Evolutionary conservation across 352 stramenopile species (phyloP), one percentile per base, ranked within the genome.

Genomic region (Phytophthora tentaculata): DNA sequence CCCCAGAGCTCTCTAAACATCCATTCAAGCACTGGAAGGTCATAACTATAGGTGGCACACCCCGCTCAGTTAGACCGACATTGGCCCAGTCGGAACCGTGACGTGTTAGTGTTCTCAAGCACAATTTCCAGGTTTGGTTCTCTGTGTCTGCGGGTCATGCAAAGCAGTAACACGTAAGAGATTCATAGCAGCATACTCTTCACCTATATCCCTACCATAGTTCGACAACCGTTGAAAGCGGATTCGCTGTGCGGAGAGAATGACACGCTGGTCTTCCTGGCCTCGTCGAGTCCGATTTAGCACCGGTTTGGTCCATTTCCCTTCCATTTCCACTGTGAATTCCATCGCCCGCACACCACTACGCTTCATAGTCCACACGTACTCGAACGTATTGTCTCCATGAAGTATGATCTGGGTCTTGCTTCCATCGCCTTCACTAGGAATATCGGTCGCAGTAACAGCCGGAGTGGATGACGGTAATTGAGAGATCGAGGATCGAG

Each of bases 331-430:
- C 12, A 94, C 80, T 4, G 50, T 72, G 45, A 91, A 86, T 64
- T 95, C 83, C 83, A 92, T 93, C 13, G 83, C 76, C 1, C 85
- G 79, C 10, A 69, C 61, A 8, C 69, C 77, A 20, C 60, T 79
- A 12, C 84, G 79, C 23, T 74, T 80, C 76, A 93, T 75, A 17
- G 63, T 86, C 86, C 85, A 94, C 24, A 70, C 14, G 59, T 95
- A 95, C 51, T 94, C 84, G 49, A 95, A 95, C 6, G 83, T 83
- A 63, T 92, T 94, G 68, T 95, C 86, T 3, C 85, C 86, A 61
- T 95, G 84, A 7, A 95, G 75, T 13, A 90, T 35, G 1, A 95
- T 47, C 1, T 64, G 77, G 17, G 71, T 63, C 20, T 79, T 74
- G 24, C 69, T 77, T 6, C 77, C 78, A 41, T 76, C 76, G 16